Conservation (phyloP, 768 basidiomycete genomes). For the Russula olivacea region DNA sequence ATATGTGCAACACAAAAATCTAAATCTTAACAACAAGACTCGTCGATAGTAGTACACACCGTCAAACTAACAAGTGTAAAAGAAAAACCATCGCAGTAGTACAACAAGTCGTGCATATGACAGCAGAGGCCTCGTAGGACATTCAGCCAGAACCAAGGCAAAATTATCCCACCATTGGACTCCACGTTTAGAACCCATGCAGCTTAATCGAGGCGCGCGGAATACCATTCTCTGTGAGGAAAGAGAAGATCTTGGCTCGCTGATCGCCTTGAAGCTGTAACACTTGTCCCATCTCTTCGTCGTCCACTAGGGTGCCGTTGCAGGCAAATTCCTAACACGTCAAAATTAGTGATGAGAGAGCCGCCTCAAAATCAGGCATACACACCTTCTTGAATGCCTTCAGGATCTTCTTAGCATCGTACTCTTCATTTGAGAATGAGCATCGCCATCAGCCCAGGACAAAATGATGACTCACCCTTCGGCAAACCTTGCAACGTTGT, state of each 20-base stretch:
- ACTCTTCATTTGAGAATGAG: constrained; percentile 49
- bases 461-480: constrained; percentile 47
- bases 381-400: constrained; percentile 97
- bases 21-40: constrained; percentile 19
- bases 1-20: constrained; percentile 1
- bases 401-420: constrained; percentile 95
- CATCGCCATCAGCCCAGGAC: constrained; percentile 17
- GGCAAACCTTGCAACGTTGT: constrained; percentile 96
- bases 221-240: constrained; percentile 81
- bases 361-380: neutral
- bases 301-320: constrained; percentile 94
- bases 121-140: constrained; percentile 6
- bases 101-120: constrained; percentile 19
- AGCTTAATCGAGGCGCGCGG: constrained; percentile 74
- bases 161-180: constrained; percentile 1
- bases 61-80: constrained; percentile 1
- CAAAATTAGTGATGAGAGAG: constrained; percentile 15
- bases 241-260: constrained; percentile 80
- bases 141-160: constrained; percentile 15
- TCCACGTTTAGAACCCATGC: constrained; percentile 67
- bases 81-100: constrained; percentile 19
- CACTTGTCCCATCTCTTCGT: constrained; percentile 93
- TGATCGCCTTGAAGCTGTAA: constrained; percentile 99
- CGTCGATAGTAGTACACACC: constrained; percentile 22
- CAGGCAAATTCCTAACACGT: constrained; percentile 83